A percentile compares a stretch with the other conserved stretches of the same genome.
Evolutionary conservation across 495 filamentous ascomycete genomes (phyloP).

Genomic region (Penicillium angulare): DNA sequence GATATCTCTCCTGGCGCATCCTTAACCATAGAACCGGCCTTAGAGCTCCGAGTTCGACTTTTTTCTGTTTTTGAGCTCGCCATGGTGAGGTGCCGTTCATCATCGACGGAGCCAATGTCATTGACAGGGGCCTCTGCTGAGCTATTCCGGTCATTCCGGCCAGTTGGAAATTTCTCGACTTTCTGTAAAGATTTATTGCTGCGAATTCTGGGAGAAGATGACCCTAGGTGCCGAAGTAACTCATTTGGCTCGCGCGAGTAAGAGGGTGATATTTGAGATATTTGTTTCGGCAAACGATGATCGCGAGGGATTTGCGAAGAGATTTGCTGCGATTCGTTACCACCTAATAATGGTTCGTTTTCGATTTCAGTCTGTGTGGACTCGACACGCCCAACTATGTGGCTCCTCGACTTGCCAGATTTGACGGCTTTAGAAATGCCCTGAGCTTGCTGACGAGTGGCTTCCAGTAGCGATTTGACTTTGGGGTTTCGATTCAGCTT

Average conservation of each 20-base stretch:
- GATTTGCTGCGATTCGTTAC: constrained; percentile 10
- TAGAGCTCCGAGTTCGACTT: not conserved
- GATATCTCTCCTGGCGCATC: not conserved
- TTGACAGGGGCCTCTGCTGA: not conserved
- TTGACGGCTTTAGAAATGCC: not conserved
- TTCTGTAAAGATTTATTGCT: not conserved
- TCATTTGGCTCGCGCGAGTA: not conserved
- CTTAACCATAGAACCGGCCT: not conserved
- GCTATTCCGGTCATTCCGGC: not conserved
- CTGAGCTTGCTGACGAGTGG: constrained; percentile 4
- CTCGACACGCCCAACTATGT: not conserved
- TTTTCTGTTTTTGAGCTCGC: not conserved
- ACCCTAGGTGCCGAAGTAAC: constrained; percentile 9
- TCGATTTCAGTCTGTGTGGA: not conserved
- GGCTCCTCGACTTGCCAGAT: not conserved
- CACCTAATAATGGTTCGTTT: not conserved
- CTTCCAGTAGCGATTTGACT: constrained; percentile 18
- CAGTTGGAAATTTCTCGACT: not conserved
- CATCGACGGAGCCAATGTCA: too few species aligned
- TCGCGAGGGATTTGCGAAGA: constrained; percentile 7
- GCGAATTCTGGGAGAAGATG: not conserved
- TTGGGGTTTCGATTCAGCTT: constrained; percentile 14
- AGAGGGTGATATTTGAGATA: not conserved
- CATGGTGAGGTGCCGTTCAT: not conserved
- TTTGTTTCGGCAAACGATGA: not conserved